phyloP scores from a whole-genome alignment of 805 yeast genomes.

The Wickerhamiella australiensis region DNA sequence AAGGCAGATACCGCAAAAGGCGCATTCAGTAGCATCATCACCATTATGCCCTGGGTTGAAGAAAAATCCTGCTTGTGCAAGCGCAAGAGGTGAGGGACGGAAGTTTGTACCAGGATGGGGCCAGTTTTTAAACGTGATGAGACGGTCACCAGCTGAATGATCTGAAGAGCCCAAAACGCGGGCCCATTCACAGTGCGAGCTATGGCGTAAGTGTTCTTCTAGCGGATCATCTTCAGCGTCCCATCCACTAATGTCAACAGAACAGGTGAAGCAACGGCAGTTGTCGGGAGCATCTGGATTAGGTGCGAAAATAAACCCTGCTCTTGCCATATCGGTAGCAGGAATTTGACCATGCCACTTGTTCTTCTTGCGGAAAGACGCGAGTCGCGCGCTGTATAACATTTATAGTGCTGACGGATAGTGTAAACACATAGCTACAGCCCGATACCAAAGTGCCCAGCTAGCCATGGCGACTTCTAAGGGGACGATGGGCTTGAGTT shows the following conservation, averaged over 20 bases:
- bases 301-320: conserved; percentile 9
- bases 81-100: background rate
- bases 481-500: no score
- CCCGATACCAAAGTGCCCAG: background rate
- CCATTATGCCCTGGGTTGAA: background rate
- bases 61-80: conserved; percentile 11
- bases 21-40: conserved; percentile 11
- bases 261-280: conserved; percentile 9
- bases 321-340: conserved; percentile 3
- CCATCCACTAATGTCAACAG: conserved; percentile 9
- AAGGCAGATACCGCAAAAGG: conserved; percentile 2
- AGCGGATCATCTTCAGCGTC: conserved; percentile 2
- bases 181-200: conserved; percentile 10
- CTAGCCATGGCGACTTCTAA: no score
- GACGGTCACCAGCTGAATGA: background rate
- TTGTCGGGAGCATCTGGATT: background rate
- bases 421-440: conserved; percentile 1
- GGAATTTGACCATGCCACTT: background rate
- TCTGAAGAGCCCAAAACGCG: background rate
- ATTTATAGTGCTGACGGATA: background rate
- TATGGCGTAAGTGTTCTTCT: conserved; percentile 3
- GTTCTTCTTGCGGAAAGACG: background rate
- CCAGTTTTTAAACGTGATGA: conserved; percentile 8
- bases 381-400: conserved; percentile 2
- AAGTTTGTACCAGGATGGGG: background rate